A percentile compares a stretch with the other conserved stretches of the same genome.
These are phyloP conservation scores for Fusarium protoensiforme DNA, from an alignment of 2,329 filamentous ascomycete species.

Conservation along the genomic window DNA sequence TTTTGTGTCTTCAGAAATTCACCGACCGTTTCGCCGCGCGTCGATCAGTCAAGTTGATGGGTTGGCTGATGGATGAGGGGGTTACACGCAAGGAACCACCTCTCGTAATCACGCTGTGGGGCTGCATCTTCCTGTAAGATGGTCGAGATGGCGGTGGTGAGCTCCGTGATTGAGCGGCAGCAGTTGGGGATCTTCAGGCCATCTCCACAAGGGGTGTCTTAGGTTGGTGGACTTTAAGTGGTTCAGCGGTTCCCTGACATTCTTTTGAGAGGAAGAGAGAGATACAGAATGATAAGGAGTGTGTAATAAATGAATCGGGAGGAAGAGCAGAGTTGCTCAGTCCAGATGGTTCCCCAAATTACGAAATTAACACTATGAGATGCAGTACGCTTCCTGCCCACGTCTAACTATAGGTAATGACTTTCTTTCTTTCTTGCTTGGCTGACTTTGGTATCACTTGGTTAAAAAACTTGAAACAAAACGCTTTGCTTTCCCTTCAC, in stretches of 20 bases:
- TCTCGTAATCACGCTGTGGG: conserved; percentile 34
- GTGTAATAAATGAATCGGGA: background rate
- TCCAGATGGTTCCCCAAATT: background rate
- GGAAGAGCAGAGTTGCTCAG: background rate
- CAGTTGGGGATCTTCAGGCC: conserved; percentile 21
- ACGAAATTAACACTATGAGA: conserved; percentile 37
- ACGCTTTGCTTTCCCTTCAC: background rate
- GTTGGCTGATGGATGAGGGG: background rate
- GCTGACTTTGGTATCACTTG: conserved; percentile 32
- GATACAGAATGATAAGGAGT: background rate
- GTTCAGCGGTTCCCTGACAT: conserved; percentile 22
- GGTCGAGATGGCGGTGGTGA: background rate
- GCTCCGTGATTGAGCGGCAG: conserved; percentile 25
- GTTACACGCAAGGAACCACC: background rate
- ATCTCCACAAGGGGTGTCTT: conserved; percentile 30
- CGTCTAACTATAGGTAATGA: conserved; percentile 16
- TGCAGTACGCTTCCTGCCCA: conserved; percentile 37
- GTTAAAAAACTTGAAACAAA: conserved; percentile 6
- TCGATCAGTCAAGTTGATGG: conserved; percentile 27
- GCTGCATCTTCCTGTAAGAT: conserved; percentile 16
- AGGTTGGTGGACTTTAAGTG: conserved; percentile 28
- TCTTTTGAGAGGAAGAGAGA: background rate
- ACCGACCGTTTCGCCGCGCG: conserved; percentile 14
- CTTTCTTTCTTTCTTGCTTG: background rate
- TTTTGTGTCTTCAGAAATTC: conserved; percentile 10